These are phyloP conservation scores for Aristolochia californica DNA, from an alignment of 164 flowering plant genomes.

Conservation along the genomic window DNA sequence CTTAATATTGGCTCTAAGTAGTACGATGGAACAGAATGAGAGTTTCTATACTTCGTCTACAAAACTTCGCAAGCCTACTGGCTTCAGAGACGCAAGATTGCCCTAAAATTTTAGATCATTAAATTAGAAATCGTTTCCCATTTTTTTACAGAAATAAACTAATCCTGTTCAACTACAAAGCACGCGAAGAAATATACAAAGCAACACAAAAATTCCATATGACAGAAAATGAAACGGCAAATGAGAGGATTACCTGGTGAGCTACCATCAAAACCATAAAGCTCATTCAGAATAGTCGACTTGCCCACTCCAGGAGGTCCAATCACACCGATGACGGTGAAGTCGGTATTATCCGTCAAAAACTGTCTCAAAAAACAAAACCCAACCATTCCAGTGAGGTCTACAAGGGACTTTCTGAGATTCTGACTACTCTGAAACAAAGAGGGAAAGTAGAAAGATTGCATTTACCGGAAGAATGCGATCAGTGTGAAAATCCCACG, in stretches of 20 bases:
- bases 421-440: conserved; percentile 1
- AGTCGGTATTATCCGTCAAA: conserved; percentile 82
- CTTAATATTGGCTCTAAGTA: too few species aligned
- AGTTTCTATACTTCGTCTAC: too few species aligned
- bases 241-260: conserved; percentile 44
- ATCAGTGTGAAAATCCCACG: conserved; percentile 79
- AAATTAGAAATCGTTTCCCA: too few species aligned
- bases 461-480: conserved; percentile 62
- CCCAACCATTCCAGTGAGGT: too few species aligned
- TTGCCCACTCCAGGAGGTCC: conserved; percentile 85
- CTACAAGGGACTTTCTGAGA: neutral
- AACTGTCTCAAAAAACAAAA: conserved; percentile 38
- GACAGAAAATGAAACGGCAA: neutral
- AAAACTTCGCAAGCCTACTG: too few species aligned
- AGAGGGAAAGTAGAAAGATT: neutral
- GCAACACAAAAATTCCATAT: neutral
- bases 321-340: conserved; percentile 79
- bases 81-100: too few species aligned
- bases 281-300: conserved; percentile 79
- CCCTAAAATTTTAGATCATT: too few species aligned
- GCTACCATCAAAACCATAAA: conserved; percentile 70
- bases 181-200: neutral
- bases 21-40: too few species aligned
- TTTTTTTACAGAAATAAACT: too few species aligned
- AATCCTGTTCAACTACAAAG: too few species aligned